Evolutionary conservation across 805 yeast species (phyloP).

Genomic region (Teunomyces lycoperdinae): DNA sequence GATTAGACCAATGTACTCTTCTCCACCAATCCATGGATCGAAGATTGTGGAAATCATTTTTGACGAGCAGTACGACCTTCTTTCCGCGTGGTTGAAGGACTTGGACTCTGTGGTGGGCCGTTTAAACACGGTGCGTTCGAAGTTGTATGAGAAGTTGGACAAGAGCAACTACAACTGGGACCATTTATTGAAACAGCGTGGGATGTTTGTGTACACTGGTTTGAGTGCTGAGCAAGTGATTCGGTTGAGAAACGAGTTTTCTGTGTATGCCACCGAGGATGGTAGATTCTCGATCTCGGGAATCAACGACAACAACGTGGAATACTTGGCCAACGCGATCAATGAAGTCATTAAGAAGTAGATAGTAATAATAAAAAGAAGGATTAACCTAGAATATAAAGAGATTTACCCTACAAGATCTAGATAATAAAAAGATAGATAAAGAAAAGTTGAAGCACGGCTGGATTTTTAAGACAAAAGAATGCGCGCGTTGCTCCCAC

Average conservation of each 20-base stretch:
- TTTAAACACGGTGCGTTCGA: constrained; percentile 66
- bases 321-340: constrained; percentile 63
- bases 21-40: constrained; percentile 94
- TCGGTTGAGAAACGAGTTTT: constrained; percentile 63
- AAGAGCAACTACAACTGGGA: constrained; percentile 74
- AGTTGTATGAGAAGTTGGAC: constrained; percentile 61
- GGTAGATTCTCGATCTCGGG: constrained; percentile 94
- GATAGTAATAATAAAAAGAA: background rate
- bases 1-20: constrained; percentile 84
- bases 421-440: too few relatives aligned
- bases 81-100: constrained; percentile 75
- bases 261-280: constrained; percentile 82
- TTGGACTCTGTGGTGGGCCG: constrained; percentile 77
- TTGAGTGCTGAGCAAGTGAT: constrained; percentile 67
- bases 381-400: background rate
- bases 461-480: background rate
- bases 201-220: constrained; percentile 96
- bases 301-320: constrained; percentile 74
- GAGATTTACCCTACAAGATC: background rate
- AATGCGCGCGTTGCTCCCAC: too few relatives aligned
- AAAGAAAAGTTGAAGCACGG: background rate
- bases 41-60: constrained; percentile 80
- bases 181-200: constrained; percentile 83
- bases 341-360: constrained; percentile 44
- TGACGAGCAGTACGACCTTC: constrained; percentile 50